Evolutionary conservation across 192 early-diverging fungal species (phyloP), one percentile per base, ranked within the genome.

Genomic region (Backusella westeae): DNA sequence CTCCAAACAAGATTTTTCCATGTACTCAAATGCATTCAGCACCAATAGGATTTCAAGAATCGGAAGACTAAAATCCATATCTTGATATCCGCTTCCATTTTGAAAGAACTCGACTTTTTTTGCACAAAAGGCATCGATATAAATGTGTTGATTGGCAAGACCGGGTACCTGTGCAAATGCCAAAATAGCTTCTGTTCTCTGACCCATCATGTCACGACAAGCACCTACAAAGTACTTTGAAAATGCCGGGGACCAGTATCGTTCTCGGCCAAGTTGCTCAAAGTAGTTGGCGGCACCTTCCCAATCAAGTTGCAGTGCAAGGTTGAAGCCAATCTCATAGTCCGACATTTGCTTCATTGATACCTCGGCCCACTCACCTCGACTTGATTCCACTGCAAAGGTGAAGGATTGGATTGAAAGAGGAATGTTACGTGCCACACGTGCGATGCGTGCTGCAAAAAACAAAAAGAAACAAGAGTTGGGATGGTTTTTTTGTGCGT

Each of bases 161-260:
- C 46, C 80, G 78, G 84, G 77, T 29, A 87, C 82, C 26, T 80
- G 35, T n/a, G 75, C 79, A 67, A 91, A 94, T 77, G 90, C 89
- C 19, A 84, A 52, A 23, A 94, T 87, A 1, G 93, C 92, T 75
- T 93, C 91, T 63, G 85, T 84, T 29, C 88, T 90, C 59, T 91
- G 87, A 17, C 93, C 93, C 5, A 81, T 78, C 46, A 84, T 85
- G 26, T 84, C 84, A 4, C 80, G 67, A 21, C 81, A 79, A 5
- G 81, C 82, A 1, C 80, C 86, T 32, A 80, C 76, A 73, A 84
- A 85, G 59, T 87, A 87, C 4, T 81, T 70, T 72, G 78, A 85
- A 70, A 87, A 85, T 0, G 79, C 86, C 6, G 76, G 79, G 17
- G 84, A 86, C 86, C 84, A 85, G 66, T 83, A 76, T 46, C 78